Percentiles rank a stretch among this genome's conserved stretches.
Conservation (phyloP, 257 asterid genomes). For the Echium plantagineum region DNA sequence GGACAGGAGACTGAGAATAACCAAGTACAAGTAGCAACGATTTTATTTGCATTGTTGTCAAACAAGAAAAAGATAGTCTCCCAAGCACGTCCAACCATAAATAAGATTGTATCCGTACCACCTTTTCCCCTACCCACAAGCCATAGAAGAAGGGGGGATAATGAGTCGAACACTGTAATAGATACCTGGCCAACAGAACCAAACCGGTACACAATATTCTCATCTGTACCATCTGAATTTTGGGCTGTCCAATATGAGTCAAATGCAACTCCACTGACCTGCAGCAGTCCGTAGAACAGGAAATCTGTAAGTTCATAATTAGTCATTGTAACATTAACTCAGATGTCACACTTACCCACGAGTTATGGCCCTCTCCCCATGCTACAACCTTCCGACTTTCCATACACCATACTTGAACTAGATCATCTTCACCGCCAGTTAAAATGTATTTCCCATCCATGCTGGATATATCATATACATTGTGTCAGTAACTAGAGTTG, state of each 20-base stretch:
- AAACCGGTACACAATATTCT: slow-evolving; percentile 82
- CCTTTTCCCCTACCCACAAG: no score
- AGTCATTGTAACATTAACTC: background rate
- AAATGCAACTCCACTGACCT: slow-evolving; percentile 98
- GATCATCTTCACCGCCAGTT: slow-evolving; percentile 99
- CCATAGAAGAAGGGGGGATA: no score
- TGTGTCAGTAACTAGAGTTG: slow-evolving; percentile 17
- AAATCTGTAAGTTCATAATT: slow-evolving; percentile 9
- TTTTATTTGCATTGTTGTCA: no score
- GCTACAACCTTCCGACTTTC: slow-evolving; percentile 93
- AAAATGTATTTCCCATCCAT: slow-evolving; percentile 90
- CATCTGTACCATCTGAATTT: slow-evolving; percentile 71
- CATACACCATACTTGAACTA: slow-evolving; percentile 99
- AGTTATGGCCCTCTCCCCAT: slow-evolving; percentile 99
- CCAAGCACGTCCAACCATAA: no score
- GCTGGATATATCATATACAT: slow-evolving; percentile 50
- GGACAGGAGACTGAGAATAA: no score
- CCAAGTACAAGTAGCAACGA: no score
- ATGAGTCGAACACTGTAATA: background rate
- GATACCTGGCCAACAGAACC: slow-evolving; percentile 99
- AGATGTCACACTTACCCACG: slow-evolving; percentile 69
- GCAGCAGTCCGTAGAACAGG: slow-evolving; percentile 22
- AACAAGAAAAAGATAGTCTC: no score
- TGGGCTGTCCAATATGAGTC: slow-evolving; percentile 95
- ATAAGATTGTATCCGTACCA: no score